Conservation (phyloP, 192 early-diverging fungal species). For the Pilobolus umbonatus region DNA sequence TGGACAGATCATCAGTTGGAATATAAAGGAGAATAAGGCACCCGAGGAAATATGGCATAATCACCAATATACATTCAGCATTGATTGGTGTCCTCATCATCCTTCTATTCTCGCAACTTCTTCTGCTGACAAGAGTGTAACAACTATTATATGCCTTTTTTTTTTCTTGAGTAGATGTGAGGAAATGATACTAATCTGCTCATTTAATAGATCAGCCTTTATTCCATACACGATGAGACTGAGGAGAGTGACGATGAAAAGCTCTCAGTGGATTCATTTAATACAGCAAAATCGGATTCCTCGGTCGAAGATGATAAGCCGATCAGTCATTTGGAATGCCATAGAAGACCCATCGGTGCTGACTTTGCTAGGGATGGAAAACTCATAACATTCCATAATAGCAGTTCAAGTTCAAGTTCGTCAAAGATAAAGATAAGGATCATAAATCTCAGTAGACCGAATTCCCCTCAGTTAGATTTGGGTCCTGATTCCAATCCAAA, state of each 20-base stretch:
- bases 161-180: neutral
- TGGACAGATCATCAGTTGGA: constrained; percentile 89
- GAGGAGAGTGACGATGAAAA: neutral
- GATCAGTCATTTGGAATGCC: no score
- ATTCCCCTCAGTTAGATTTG: no score
- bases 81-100: constrained; percentile 91
- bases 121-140: constrained; percentile 84
- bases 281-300: neutral
- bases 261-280: neutral
- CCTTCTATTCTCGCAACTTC: constrained; percentile 85
- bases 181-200: neutral
- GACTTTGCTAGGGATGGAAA: constrained; percentile 86
- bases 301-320: no score
- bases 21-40: constrained; percentile 68
- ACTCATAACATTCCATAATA: constrained; percentile 65
- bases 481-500: no score
- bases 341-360: constrained; percentile 77
- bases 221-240: neutral
- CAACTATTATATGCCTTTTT: neutral
- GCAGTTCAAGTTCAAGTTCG: constrained; percentile 25
- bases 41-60: constrained; percentile 83
- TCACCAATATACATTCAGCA: constrained; percentile 92
- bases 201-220: neutral
- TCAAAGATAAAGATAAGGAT: constrained; percentile 12
- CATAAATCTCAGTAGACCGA: no score